Evolutionary conservation across 2,329 filamentous ascomycete genomes (phyloP).

Genomic region (Fusarium falciforme): DNA sequence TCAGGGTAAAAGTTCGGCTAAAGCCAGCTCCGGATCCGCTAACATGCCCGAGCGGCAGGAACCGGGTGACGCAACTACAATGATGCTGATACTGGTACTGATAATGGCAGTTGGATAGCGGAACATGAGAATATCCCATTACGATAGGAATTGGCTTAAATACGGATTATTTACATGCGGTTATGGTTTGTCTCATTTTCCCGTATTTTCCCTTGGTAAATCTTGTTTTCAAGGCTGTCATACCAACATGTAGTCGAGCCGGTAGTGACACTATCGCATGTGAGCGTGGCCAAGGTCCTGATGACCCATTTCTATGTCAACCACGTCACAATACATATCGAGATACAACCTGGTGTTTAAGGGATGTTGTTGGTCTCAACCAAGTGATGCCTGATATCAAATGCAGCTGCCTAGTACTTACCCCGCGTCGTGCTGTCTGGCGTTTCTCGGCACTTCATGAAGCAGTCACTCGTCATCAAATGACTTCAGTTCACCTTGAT

Average conservation of each 20-base stretch:
- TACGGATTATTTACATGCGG: not conserved
- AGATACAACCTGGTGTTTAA: not conserved
- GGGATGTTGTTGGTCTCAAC: not conserved
- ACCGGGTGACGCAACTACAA: constrained; percentile 50
- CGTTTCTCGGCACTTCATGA: not conserved
- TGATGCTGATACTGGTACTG: not conserved
- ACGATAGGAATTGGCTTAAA: not conserved
- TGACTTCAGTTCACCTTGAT: constrained; percentile 13
- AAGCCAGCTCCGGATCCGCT: constrained; percentile 46
- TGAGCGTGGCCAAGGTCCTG: not conserved
- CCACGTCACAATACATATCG: not conserved
- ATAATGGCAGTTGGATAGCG: not conserved
- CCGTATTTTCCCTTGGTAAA: not conserved
- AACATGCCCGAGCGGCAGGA: constrained; percentile 47
- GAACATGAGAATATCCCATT: not conserved
- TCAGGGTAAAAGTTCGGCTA: constrained; percentile 60
- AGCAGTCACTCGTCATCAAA: not conserved
- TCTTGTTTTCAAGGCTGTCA: not conserved
- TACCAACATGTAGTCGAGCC: not conserved
- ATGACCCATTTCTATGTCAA: not conserved
- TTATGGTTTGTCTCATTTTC: not conserved
- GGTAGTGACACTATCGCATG: not conserved
- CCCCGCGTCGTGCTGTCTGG: not conserved
- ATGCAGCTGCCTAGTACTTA: not conserved
- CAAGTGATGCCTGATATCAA: not conserved